These are phyloP conservation scores for Tricharina praecox DNA, from an alignment of 495 filamentous ascomycete genomes.

Conservation along the genomic window DNA sequence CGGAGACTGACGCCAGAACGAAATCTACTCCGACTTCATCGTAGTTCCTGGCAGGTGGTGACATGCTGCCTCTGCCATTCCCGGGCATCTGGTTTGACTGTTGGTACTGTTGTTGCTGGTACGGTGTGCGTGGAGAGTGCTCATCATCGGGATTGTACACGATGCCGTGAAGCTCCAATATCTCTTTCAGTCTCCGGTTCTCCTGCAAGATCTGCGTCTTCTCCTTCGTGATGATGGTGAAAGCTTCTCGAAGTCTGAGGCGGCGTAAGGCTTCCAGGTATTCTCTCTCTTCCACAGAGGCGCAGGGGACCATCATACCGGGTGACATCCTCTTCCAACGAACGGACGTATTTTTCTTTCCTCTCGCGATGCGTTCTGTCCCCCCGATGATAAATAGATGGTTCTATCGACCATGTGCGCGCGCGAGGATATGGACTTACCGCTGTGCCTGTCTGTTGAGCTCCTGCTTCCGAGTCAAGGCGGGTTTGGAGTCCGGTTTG, in stretches of 20 bases:
- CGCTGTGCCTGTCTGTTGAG: slow-evolving; percentile 90
- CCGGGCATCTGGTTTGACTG: slow-evolving; percentile 26
- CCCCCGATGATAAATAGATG: background rate
- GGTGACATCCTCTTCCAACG: slow-evolving; percentile 76
- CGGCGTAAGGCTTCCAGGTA: slow-evolving; percentile 32
- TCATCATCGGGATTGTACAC: slow-evolving; percentile 29
- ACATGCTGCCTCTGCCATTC: slow-evolving; percentile 29
- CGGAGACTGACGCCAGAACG: slow-evolving; percentile 75
- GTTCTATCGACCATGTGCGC: background rate
- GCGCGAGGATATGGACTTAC: slow-evolving; percentile 32
- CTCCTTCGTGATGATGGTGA: slow-evolving; percentile 43
- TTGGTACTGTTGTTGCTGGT: background rate
- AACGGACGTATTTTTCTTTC: slow-evolving; percentile 88
- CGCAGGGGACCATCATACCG: slow-evolving; percentile 33
- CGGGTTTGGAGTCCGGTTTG: slow-evolving; percentile 92
- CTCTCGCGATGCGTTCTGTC: slow-evolving; percentile 78
- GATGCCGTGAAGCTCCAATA: slow-evolving; percentile 60
- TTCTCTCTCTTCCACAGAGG: slow-evolving; percentile 31
- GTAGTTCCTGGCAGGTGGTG: slow-evolving; percentile 46
- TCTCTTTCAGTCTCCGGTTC: slow-evolving; percentile 56
- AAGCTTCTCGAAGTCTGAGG: slow-evolving; percentile 39
- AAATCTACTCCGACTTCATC: slow-evolving; percentile 87
- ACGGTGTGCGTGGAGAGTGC: too few relatives aligned
- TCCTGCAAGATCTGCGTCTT: slow-evolving; percentile 52
- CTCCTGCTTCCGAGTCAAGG: slow-evolving; percentile 82